phyloP scores from a whole-genome alignment of 495 filamentous ascomycete genomes.

The Penicillium daleae region DNA sequence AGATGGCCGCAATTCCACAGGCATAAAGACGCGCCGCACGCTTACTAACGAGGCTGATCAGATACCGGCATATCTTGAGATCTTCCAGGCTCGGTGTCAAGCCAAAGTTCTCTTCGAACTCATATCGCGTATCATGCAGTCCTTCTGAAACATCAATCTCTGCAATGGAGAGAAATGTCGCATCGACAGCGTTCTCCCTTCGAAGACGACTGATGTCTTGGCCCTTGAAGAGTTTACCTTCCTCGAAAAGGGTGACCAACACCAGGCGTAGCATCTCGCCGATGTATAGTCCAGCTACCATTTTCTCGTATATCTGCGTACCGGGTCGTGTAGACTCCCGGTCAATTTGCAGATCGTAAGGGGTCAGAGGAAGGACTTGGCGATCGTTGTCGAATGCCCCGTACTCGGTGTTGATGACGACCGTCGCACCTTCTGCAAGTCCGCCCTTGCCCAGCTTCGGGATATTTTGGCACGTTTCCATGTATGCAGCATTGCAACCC shows the following conservation, averaged over 20 bases:
- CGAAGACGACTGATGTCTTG: conserved; percentile 61
- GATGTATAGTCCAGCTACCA: conserved; percentile 52
- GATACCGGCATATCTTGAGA: conserved; percentile 75
- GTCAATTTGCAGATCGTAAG: conserved; percentile 45
- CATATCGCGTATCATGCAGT: conserved; percentile 70
- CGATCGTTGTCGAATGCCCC: conserved; percentile 95
- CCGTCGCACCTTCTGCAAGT: conserved; percentile 75
- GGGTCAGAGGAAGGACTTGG: conserved; percentile 66
- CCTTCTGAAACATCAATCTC: conserved; percentile 71
- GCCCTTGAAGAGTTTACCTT: conserved; percentile 35
- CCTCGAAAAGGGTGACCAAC: conserved; percentile 40
- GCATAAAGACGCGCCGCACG: conserved; percentile 87
- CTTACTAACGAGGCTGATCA: conserved; percentile 84
- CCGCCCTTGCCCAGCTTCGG: conserved; percentile 85
- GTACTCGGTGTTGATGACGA: conserved; percentile 98
- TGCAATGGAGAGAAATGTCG: conserved; percentile 76
- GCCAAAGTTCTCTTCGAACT: conserved; percentile 70
- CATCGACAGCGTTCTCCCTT: conserved; percentile 76
- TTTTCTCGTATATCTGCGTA: conserved; percentile 54
- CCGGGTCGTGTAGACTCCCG: conserved; percentile 43
- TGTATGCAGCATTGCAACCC: conserved; percentile 94
- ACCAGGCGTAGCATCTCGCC: conserved; percentile 51
- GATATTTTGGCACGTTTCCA: conserved; percentile 81
- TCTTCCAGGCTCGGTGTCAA: conserved; percentile 69
- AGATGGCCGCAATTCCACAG: conserved; percentile 89